Conservation (phyloP, 179 eudicot genomes). For the Gypsophila paniculata region DNA sequence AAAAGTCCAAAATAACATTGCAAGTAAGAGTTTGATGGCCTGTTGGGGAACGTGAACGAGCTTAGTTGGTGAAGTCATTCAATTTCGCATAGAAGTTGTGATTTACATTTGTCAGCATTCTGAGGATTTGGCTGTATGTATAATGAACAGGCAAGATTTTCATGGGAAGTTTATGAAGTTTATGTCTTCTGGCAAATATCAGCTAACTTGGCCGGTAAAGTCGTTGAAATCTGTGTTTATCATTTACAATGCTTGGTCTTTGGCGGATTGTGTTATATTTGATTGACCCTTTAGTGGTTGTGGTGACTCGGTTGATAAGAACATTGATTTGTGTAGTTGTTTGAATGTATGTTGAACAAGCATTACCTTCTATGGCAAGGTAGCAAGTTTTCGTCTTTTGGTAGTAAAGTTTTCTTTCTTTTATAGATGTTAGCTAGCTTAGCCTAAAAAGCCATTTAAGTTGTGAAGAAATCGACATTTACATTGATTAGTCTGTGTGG, state of each 20-base stretch:
- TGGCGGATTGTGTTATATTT: background rate
- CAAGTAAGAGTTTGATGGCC: no score
- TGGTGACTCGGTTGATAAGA: no score
- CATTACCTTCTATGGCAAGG: no score
- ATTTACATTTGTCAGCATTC: background rate
- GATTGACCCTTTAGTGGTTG: background rate
- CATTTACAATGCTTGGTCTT: background rate
- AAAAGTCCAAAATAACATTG: no score
- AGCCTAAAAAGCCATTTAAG: background rate
- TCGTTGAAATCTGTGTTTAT: background rate
- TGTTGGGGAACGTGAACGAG: background rate
- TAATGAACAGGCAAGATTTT: background rate
- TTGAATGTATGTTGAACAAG: no score
- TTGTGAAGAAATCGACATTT: background rate
- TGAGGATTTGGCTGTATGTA: background rate
- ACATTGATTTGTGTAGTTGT: no score
- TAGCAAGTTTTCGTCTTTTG: no score
- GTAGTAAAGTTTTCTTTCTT: no score
- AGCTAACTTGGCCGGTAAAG: background rate
- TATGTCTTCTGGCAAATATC: background rate
- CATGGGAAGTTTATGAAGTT: background rate
- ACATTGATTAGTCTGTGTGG: no score
- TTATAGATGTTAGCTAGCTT: no score
- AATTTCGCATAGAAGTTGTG: background rate
- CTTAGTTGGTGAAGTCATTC: constrained; percentile 3